Conservation (phyloP, 2,329 filamentous ascomycete genomes). For the Boeremia lycopersici region DNA sequence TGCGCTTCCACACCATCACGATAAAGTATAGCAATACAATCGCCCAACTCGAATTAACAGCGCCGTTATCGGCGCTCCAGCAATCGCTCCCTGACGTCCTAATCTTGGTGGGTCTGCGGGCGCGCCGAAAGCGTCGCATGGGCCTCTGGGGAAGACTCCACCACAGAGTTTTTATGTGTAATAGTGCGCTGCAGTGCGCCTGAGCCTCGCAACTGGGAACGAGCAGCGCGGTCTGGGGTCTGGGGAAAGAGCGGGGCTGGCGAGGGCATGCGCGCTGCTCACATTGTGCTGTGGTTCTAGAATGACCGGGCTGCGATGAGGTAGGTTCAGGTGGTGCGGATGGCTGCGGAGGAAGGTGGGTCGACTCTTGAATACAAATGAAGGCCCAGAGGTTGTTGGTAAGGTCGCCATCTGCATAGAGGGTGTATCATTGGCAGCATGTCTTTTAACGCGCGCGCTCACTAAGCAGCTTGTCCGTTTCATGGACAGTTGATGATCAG, state of each 20-base stretch:
- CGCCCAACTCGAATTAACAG: neutral
- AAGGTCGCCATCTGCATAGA: no score
- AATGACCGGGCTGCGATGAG: no score
- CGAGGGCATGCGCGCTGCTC: neutral
- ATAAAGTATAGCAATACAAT: neutral
- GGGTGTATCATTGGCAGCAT: no score
- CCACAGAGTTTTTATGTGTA: constrained; percentile 24
- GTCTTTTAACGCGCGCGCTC: no score
- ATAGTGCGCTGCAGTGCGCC: neutral
- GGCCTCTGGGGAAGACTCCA: constrained; percentile 17
- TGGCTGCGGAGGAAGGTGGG: no score
- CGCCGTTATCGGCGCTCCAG: constrained; percentile 2
- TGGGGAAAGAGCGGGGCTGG: constrained; percentile 3
- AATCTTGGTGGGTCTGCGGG: constrained; percentile 10
- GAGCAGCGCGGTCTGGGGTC: neutral
- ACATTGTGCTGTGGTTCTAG: neutral
- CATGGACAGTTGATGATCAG: no score
- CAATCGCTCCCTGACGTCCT: neutral
- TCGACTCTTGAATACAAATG: no score
- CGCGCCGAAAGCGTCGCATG: constrained; percentile 3
- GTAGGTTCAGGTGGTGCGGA: neutral
- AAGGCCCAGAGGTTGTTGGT: no score
- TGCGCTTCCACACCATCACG: neutral
- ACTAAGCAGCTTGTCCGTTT: no score
- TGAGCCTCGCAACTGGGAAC: constrained; percentile 3